phyloP scores from a whole-genome alignment of 1,284 basidiomycete species.

The Apiotrichum veenhuisii region DNA sequence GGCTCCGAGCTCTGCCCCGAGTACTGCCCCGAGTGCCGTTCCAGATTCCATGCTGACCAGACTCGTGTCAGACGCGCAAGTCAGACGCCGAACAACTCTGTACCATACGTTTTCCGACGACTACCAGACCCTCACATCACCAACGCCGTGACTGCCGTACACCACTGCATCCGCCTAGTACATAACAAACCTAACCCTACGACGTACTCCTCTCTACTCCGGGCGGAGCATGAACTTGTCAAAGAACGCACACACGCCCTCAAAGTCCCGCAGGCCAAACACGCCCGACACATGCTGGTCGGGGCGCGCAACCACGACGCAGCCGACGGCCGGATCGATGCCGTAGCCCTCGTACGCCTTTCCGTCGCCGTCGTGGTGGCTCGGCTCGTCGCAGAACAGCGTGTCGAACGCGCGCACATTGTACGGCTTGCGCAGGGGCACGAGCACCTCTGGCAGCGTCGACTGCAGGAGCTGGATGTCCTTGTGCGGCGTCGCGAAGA shows the following conservation, averaged over 20 bases:
- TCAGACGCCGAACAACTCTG: no score
- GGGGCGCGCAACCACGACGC: slow-evolving; percentile 42
- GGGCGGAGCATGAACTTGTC: slow-evolving; percentile 13
- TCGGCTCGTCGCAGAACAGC: slow-evolving; percentile 38
- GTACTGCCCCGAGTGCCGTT: no score
- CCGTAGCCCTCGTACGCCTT: slow-evolving; percentile 46
- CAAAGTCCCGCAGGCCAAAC: slow-evolving; percentile 7
- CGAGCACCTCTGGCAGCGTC: slow-evolving; percentile 16
- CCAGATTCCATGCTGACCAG: no score
- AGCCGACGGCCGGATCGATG: slow-evolving; percentile 39
- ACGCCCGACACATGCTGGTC: slow-evolving; percentile 40
- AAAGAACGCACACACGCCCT: slow-evolving; percentile 10
- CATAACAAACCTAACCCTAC: no score
- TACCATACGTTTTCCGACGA: no score
- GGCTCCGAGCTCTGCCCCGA: no score
- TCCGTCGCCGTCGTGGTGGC: slow-evolving; percentile 40
- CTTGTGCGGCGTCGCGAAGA: slow-evolving; percentile 19
- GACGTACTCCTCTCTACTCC: neutral
- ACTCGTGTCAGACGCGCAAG: no score
- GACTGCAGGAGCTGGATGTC: slow-evolving; percentile 14
- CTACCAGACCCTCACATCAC: no score
- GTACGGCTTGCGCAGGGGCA: slow-evolving; percentile 19
- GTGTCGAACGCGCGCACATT: slow-evolving; percentile 19
- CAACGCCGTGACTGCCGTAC: no score
- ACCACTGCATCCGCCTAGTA: no score